Evolutionary conservation across 306 rosid genomes (phyloP).

Genomic region (Acacia confusa): DNA sequence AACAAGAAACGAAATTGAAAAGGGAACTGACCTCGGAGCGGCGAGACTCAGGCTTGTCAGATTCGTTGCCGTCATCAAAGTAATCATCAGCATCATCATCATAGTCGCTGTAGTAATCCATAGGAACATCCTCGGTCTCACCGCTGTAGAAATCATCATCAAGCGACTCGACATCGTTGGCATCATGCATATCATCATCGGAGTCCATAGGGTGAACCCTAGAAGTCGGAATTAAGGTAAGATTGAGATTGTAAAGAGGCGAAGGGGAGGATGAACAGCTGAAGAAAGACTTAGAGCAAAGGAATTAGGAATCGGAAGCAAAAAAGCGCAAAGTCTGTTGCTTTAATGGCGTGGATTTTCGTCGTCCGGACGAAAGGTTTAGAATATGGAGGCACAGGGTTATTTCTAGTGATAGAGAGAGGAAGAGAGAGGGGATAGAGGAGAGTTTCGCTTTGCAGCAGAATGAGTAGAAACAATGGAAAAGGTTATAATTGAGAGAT

Average conservation of each 20-base stretch:
- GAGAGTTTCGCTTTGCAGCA: neutral
- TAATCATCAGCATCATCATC: conserved; percentile 58
- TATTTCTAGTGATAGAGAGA: neutral
- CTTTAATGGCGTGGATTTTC: conserved; percentile 24
- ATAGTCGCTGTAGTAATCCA: conserved; percentile 58
- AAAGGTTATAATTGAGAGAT: neutral
- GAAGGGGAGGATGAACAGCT: neutral
- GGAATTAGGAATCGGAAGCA: conserved; percentile 22
- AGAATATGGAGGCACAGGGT: neutral
- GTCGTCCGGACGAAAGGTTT: conserved; percentile 14
- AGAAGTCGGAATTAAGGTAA: neutral
- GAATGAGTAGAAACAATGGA: neutral
- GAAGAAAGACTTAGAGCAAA: conserved; percentile 28
- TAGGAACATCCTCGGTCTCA: conserved; percentile 52
- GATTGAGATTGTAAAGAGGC: neutral
- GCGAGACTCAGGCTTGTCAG: conserved; percentile 52
- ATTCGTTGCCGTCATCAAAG: conserved; percentile 51
- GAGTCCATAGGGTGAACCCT: conserved; percentile 65
- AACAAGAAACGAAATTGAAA: conserved; percentile 8
- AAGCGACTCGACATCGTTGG: conserved; percentile 66
- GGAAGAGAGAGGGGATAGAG: neutral
- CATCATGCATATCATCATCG: conserved; percentile 89
- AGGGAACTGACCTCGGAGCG: conserved; percentile 63
- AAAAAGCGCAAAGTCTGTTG: conserved; percentile 7
- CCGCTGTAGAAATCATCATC: conserved; percentile 89